Evolutionary conservation across 352 stramenopile genomes (phyloP), one percentile per base, ranked within the genome.

Genomic region (Globisporangium cystogenes): DNA sequence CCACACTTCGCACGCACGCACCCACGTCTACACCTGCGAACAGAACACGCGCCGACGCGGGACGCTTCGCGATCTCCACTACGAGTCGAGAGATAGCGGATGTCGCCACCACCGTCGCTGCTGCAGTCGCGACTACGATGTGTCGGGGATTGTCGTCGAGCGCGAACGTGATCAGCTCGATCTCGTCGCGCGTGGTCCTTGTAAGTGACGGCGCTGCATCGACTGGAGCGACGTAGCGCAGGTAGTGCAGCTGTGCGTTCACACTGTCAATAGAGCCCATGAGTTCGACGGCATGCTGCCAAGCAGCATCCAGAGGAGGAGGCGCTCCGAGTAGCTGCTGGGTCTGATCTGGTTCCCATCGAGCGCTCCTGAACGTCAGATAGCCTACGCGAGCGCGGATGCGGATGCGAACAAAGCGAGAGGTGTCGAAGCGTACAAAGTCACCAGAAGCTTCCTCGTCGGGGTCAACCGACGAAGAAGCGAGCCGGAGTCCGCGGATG

Each of bases 401-500:
- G 20, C 31, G 40, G 0, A 64, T 20, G 16, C 57, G 44, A 7
- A 54, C 35, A 16, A 42, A n/a, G 15, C 40, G 53, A 35, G 46
- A 12, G 20, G 8, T 51, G 14, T 36, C 42, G 31, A 8, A 27
- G 40, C 40, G n/a, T 4, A 7, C 40, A 12, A 45, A 10, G 7
- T 12, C 20, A 11, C 0, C 40, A 16, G 6, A n/a, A 14, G 27
- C 4, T 23, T 27, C 20, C 6, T 4, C 40, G 4, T 26, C 40
- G 14, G 16, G 10, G 8, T 45, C 8, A 37, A 20, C 26, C 8
- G 24, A 33, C 18, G 26, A 37, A 18, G 55, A 40, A 10, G 31
- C 14, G 44, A 64, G 29, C 18, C 33, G 43, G 35, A 64, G 29
- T 7, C 57, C 57, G 14, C 51, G 51, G n/a, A 64, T 44, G 12